phyloP scores from a whole-genome alignment of 139 green algal genomes.

The Tetraselmis striata region DNA sequence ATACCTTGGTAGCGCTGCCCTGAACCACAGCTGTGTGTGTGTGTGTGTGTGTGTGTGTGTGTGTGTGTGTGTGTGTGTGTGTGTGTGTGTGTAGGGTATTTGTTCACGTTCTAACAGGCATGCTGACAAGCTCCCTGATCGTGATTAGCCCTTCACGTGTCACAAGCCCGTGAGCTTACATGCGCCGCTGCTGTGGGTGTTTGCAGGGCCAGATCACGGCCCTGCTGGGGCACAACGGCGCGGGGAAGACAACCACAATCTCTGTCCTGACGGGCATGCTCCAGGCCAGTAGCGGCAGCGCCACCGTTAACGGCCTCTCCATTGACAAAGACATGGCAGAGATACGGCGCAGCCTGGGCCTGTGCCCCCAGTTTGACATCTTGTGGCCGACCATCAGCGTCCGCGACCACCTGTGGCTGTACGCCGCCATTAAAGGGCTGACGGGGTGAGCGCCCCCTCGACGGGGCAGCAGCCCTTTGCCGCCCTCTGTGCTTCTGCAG shows the following conservation, averaged over 20 bases:
- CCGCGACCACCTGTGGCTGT: slow-evolving; percentile 71
- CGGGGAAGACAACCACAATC: slow-evolving; percentile 51
- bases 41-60: too few species aligned
- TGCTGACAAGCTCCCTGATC: too few species aligned
- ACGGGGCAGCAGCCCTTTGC: neutral
- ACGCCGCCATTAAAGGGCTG: slow-evolving; percentile 60
- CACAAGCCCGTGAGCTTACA: too few species aligned
- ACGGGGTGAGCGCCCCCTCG: neutral
- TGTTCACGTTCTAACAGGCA: too few species aligned
- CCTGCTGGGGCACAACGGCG: slow-evolving; percentile 32
- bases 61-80: too few species aligned
- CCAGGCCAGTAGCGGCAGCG: slow-evolving; percentile 44
- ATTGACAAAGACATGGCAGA: slow-evolving; percentile 28
- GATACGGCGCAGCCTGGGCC: slow-evolving; percentile 49
- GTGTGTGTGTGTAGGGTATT: too few species aligned
- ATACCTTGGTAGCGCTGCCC: too few species aligned
- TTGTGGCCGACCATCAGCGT: slow-evolving; percentile 79
- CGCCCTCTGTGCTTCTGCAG: neutral
- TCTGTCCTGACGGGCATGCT: slow-evolving; percentile 45
- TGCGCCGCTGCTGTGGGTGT: too few species aligned
- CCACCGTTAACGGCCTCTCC: slow-evolving; percentile 20
- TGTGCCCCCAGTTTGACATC: slow-evolving; percentile 86
- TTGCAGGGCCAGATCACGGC: neutral
- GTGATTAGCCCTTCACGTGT: too few species aligned
- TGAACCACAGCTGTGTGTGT: too few species aligned